phyloP scores from a whole-genome alignment of 75 land plant species.

The Cunninghamia lanceolata region DNA sequence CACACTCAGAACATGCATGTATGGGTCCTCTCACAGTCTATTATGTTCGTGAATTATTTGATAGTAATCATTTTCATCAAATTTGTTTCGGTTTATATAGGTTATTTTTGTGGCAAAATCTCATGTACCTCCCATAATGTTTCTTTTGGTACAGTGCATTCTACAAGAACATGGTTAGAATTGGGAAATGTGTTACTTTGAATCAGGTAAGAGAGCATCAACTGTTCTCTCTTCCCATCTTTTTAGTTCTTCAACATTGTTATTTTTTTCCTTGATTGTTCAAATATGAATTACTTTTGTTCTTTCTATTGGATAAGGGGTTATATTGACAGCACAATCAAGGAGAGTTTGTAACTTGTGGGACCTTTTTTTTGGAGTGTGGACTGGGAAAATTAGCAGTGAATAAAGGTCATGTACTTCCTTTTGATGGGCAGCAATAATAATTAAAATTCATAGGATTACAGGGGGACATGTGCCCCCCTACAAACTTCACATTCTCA shows the following conservation, averaged over 20 bases:
- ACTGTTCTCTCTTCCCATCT: background rate
- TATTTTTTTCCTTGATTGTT: background rate
- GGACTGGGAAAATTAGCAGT: background rate
- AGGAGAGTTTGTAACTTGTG: background rate
- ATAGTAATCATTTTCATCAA: constrained; percentile 1
- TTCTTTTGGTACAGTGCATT: constrained; percentile 57
- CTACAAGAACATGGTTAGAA: constrained; percentile 84
- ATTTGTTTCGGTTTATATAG: background rate
- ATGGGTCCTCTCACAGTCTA: background rate
- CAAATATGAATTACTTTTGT: background rate
- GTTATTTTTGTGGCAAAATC: background rate
- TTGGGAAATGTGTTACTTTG: constrained; percentile 85
- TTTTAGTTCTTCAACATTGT: background rate
- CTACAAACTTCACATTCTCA: too few species aligned
- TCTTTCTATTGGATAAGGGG: background rate
- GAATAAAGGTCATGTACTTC: background rate
- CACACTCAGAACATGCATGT: background rate
- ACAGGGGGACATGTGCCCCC: too few species aligned
- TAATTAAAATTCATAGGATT: too few species aligned
- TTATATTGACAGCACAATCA: background rate
- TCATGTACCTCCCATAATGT: background rate
- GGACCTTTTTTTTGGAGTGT: background rate
- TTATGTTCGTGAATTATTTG: background rate
- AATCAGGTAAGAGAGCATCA: constrained; percentile 68
- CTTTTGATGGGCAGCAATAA: background rate